A percentile compares a stretch with the other conserved stretches of the same genome.
Evolutionary conservation across 371 early-diverging fungal genomes (phyloP).

Genomic region (Nematocida minor): DNA sequence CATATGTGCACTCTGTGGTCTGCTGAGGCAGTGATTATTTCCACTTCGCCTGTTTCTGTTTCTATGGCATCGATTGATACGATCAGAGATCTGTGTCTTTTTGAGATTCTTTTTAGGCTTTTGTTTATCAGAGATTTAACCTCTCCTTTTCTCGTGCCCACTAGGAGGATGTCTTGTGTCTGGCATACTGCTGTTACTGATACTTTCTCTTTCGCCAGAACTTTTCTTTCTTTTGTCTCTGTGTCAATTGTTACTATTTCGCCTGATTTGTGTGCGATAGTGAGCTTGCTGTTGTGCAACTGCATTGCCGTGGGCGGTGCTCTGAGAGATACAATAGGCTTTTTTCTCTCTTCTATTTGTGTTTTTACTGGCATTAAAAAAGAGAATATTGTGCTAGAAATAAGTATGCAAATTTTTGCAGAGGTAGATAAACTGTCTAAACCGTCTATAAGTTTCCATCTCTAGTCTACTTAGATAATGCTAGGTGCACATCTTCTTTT

Average conservation of each 20-base stretch:
- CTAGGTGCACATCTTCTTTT: no score
- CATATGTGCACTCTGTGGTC: constrained; percentile 7
- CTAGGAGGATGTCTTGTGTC: neutral
- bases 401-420: neutral
- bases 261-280: constrained; percentile 5
- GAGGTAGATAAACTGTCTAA: no score
- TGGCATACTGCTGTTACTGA: neutral
- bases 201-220: neutral
- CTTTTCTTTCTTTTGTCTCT: neutral
- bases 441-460: no score
- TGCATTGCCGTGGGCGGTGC: constrained; percentile 7
- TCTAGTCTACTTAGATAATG: no score
- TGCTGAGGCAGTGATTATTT: constrained; percentile 15
- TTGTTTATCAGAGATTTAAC: neutral
- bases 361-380: neutral
- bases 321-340: neutral
- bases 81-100: constrained; percentile 6
- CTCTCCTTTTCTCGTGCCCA: constrained; percentile 20
- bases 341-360: neutral
- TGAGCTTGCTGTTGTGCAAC: neutral
- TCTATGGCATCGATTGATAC: neutral
- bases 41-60: constrained; percentile 12
- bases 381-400: constrained; percentile 1
- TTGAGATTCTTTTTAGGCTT: neutral
- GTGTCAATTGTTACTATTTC: neutral